Conservation (phyloP, 805 yeast genomes). For the Candida chilensis region DNA sequence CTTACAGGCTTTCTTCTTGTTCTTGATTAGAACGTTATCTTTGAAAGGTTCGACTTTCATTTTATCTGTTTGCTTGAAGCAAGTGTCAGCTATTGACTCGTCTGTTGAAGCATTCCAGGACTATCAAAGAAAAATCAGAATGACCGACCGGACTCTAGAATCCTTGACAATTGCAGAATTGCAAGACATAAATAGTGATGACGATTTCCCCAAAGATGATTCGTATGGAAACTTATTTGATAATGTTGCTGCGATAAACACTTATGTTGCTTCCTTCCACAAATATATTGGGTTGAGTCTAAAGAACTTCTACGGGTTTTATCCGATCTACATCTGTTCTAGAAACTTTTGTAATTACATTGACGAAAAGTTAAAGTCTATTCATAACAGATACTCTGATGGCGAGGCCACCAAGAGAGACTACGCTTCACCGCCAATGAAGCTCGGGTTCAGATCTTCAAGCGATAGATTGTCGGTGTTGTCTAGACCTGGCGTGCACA, state of each 20-base stretch:
- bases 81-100: not conserved
- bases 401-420: too few species aligned
- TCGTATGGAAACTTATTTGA: not conserved
- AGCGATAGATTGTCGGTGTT: too few species aligned
- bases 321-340: not conserved
- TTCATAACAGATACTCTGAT: too few species aligned
- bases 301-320: not conserved
- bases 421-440: too few species aligned
- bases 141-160: too few species aligned
- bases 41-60: not conserved
- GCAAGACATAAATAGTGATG: not conserved
- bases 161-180: not conserved
- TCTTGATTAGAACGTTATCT: not conserved
- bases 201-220: too few species aligned
- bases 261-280: not conserved
- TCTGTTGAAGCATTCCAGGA: not conserved
- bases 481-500: too few species aligned
- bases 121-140: too few species aligned
- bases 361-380: not conserved
- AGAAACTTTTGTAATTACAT: not conserved
- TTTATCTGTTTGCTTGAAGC: not conserved
- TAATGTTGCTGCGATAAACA: not conserved
- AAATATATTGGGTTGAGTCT: not conserved
- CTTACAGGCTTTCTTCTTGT: not conserved
- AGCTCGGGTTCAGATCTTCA: too few species aligned